Percentiles rank a stretch among this genome's conserved stretches.
Evolutionary conservation across 768 basidiomycete species (phyloP).

Genomic region (Pulveroboletus ravenelii): DNA sequence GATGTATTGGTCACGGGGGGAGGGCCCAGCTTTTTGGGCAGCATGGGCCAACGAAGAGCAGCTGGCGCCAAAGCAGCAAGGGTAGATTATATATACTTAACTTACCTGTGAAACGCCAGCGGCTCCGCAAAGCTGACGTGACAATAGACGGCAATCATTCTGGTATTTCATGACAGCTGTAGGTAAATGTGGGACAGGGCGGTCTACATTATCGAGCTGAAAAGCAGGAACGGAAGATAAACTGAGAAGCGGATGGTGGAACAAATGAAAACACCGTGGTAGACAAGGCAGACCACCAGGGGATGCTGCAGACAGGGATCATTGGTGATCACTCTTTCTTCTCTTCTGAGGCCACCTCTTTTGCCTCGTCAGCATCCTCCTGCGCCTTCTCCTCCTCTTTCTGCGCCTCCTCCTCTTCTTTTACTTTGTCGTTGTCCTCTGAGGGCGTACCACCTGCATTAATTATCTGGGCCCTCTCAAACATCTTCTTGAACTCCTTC

Average conservation of each 20-base stretch:
- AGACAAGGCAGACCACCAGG: slow-evolving; percentile 7
- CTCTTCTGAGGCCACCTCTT: slow-evolving; percentile 26
- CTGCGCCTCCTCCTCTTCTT: slow-evolving; percentile 19
- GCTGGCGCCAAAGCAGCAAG: slow-evolving; percentile 11
- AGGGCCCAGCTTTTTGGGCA: slow-evolving; percentile 67
- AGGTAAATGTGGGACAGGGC: slow-evolving; percentile 25
- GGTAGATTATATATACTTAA: slow-evolving; percentile 6
- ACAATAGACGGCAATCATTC: slow-evolving; percentile 3
- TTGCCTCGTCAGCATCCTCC: slow-evolving; percentile 35
- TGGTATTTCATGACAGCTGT: slow-evolving; percentile 26
- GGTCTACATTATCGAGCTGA: slow-evolving; percentile 29
- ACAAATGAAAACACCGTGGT: slow-evolving; percentile 1
- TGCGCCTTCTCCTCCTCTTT: slow-evolving; percentile 24
- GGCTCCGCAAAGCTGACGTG: neutral
- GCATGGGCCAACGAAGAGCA: slow-evolving; percentile 71
- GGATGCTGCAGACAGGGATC: slow-evolving; percentile 4
- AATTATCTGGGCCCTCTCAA: slow-evolving; percentile 76
- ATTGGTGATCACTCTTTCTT: slow-evolving; percentile 25
- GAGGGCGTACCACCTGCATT: slow-evolving; percentile 41
- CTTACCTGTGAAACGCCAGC: neutral
- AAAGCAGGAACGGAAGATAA: slow-evolving; percentile 9
- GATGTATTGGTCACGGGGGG: slow-evolving; percentile 70
- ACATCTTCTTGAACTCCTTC: slow-evolving; percentile 79
- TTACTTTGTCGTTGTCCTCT: slow-evolving; percentile 22
- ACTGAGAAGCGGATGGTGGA: slow-evolving; percentile 5